Evolutionary conservation across 2,329 filamentous ascomycete genomes (phyloP), one percentile per base, ranked within the genome.

Genomic region (Decorospora gaudefroyi): DNA sequence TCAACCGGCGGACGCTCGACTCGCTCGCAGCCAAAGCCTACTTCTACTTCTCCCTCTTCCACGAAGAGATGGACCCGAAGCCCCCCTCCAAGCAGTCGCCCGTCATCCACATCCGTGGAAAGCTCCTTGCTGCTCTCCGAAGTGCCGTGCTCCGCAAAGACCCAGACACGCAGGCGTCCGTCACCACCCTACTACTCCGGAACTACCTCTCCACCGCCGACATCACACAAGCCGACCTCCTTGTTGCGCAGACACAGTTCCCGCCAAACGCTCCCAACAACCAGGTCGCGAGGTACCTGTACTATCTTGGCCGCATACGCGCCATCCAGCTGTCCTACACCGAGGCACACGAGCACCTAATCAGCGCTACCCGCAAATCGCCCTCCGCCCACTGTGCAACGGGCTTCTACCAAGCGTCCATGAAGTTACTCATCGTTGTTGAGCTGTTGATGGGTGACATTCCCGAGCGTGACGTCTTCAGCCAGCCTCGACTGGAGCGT

Each of bases 381-480:
- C 93, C 93, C 0, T 90, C 90, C 15, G 93, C 87, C 68, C 83
- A 85, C 55, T 91, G 89, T 57, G 93, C 93, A 4, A 85, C 90
- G 30, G 92, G 93, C 31, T 99, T 99, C 73, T 91, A 95, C 57
- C 93, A 96, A 73, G 91, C 90, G 26, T 92, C 93, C 0, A 95
- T 89, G 55, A 99, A 99, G 79, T 81, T 97, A n/a, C 78, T 97
- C 54, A 83, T 97, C 29, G 90, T 99, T 13, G 93, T 99, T 9
- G 92, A 99, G 77, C 78, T 99, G 49, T 76, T 99, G 53, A 99
- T 99, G 93, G 93, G 93, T 54, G 93, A 99, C 67, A 99, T 99
- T 57, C 93, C 93, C 19, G 92, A 97, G 65, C 88, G 93, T 47
- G 87, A 90, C 11, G 87, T 92, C 42, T 99, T 99, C 83, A 88